Conservation (phyloP, 345 rosid genomes). For the Salix purpurea region DNA sequence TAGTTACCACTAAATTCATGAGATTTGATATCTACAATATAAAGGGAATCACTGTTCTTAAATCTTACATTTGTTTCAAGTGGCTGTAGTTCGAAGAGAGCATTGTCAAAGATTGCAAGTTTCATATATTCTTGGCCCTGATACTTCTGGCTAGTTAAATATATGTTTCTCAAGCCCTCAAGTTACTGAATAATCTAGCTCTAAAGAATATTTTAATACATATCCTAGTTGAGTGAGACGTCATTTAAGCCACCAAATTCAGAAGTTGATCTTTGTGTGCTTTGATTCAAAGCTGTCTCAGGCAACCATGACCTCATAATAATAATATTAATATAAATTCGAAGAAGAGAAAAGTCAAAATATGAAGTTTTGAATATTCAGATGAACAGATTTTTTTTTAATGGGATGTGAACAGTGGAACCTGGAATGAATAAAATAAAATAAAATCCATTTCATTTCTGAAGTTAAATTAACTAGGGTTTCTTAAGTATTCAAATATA, state of each 20-base stretch:
- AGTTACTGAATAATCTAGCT: background rate
- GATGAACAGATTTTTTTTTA: background rate
- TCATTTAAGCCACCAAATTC: background rate
- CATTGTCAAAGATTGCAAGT: background rate
- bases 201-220: background rate
- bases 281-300: background rate
- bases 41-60: background rate
- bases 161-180: background rate
- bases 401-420: background rate
- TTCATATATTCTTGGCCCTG: background rate
- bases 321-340: background rate
- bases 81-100: background rate
- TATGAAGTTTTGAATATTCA: background rate
- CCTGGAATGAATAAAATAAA: background rate
- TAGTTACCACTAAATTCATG: background rate
- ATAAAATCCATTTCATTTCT: no score
- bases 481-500: no score
- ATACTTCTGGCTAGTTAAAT: background rate
- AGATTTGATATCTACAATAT: background rate
- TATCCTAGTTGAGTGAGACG: background rate
- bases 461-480: no score
- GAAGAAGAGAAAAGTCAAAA: background rate
- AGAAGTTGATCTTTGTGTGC: background rate
- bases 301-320: background rate
- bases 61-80: background rate